Base-by-base conservation (phyloP, 352 stramenopile species). In the Phytophthora citricola region DNA sequence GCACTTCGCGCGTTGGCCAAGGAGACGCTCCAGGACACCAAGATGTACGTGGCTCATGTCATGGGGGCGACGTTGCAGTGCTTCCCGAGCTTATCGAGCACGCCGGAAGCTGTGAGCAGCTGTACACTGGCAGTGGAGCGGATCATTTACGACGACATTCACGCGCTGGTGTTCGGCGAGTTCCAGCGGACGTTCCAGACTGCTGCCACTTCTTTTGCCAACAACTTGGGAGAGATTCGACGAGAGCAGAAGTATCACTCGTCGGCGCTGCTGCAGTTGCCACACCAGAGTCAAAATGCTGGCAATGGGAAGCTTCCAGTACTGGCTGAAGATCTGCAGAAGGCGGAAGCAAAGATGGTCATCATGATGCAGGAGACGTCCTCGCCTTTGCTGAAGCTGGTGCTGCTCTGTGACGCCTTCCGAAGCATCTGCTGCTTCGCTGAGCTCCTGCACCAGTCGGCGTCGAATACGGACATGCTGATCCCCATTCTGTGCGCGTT, bases 401-500 rank as follows among this genome's bases (percentile, higher is more conserved):
- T 90, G 51, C 54, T 90, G 12, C 62, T 93, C 7, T 87, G 79
- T 40, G 69, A 71, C 1, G 71, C 77, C 5, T 93, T 93, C 68
- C 79, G 83, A 38, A 49, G 58, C 5, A 80, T 92, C 41, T 91
- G 81, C 63, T 86, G 72, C 34, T 90, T 91, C 27, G 85, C 85
- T 3, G 83, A 93, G 58, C 70, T 75, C 48, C 58, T 89, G 58
- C 79, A 90, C 43, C 74, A 89, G 53, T 85, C 78, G 0, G 72
- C 76, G 3, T 86, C 83, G 2, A 91, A 87, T 46, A 71, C 85
- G 12, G 83, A 93, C 60, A 89, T 90, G 48, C 65, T 93, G 15
- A 87, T 93, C 48, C 82, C 85, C 2, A 82, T 91, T 22, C 54
- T 91, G 38, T 91, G 83, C 48, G 76, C 81, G 15, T 63, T 91